Percentiles rank a stretch among this genome's conserved stretches.
Conservation (phyloP, 352 stramenopile species). For the Paralagenidium karlingii region DNA sequence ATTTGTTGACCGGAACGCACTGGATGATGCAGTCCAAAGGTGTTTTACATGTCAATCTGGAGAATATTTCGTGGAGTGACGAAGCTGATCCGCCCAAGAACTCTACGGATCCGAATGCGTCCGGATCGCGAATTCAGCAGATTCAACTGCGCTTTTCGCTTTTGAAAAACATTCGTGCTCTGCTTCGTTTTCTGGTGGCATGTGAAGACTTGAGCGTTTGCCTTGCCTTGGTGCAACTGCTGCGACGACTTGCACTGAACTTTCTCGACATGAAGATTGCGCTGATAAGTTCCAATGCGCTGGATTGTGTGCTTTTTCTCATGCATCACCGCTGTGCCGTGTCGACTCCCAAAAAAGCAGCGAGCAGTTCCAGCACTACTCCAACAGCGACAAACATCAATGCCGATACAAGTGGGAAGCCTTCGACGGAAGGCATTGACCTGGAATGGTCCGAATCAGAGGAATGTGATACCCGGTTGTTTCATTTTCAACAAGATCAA, state of each 20-base stretch:
- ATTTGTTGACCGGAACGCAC: no score
- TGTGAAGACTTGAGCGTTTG: conserved; percentile 38
- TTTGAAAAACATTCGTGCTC: conserved; percentile 42
- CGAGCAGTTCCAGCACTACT: not conserved
- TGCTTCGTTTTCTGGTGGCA: conserved; percentile 47
- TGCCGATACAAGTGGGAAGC: not conserved
- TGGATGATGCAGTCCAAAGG: no score
- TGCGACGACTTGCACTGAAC: conserved; percentile 43
- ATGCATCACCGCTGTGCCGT: no score
- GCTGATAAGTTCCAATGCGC: conserved; percentile 57
- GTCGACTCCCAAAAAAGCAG: no score
- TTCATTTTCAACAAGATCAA: conserved; percentile 2
- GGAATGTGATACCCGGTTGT: no score
- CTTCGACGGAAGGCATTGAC: no score
- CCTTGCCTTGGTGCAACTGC: conserved; percentile 32
- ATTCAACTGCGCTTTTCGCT: conserved; percentile 68
- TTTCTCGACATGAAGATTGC: conserved; percentile 67
- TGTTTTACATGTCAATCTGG: conserved; percentile 60
- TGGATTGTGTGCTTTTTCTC: conserved; percentile 56
- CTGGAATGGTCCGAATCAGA: no score
- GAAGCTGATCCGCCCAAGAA: no score
- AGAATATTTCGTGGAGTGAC: conserved; percentile 78
- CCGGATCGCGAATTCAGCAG: conserved; percentile 1
- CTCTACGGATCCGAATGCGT: not conserved
- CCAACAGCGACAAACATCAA: not conserved